Conservation (phyloP, 2,329 filamentous ascomycete species). For the Talaromyces sp. region DNA sequence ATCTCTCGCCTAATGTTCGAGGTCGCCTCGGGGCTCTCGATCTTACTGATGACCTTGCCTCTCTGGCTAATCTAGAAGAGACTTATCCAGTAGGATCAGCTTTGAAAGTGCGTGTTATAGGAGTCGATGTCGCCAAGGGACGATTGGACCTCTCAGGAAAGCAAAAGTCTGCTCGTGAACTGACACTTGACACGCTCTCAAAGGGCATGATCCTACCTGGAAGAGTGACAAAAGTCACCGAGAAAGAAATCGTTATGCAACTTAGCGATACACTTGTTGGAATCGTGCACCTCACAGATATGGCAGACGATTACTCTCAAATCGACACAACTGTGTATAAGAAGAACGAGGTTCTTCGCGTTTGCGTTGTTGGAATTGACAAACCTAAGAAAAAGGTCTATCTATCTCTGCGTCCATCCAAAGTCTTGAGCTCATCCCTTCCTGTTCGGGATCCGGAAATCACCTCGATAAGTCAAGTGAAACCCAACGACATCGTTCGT, state of each 20-base stretch:
- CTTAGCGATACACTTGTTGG: constrained; percentile 75
- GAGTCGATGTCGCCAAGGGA: constrained; percentile 65
- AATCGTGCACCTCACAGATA: constrained; percentile 73
- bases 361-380: constrained; percentile 79
- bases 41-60: constrained; percentile 77
- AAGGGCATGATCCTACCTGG: constrained; percentile 76
- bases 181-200: constrained; percentile 67
- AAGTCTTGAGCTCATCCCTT: constrained; percentile 79
- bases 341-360: constrained; percentile 81
- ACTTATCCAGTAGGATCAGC: constrained; percentile 91
- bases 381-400: constrained; percentile 75
- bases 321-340: constrained; percentile 69
- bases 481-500: constrained; percentile 71
- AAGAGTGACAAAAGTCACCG: constrained; percentile 77
- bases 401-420: constrained; percentile 79
- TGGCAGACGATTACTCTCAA: constrained; percentile 79
- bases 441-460: constrained; percentile 78
- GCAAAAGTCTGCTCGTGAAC: constrained; percentile 50
- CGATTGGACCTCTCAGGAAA: constrained; percentile 79
- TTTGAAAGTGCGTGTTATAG: constrained; percentile 70
- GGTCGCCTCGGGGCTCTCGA: constrained; percentile 79
- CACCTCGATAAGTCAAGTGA: constrained; percentile 62
- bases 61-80: constrained; percentile 66
- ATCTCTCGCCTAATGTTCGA: constrained; percentile 78
- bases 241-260: constrained; percentile 78